Conservation (phyloP, 805 yeast species). For the Lachancea waltii region DNA sequence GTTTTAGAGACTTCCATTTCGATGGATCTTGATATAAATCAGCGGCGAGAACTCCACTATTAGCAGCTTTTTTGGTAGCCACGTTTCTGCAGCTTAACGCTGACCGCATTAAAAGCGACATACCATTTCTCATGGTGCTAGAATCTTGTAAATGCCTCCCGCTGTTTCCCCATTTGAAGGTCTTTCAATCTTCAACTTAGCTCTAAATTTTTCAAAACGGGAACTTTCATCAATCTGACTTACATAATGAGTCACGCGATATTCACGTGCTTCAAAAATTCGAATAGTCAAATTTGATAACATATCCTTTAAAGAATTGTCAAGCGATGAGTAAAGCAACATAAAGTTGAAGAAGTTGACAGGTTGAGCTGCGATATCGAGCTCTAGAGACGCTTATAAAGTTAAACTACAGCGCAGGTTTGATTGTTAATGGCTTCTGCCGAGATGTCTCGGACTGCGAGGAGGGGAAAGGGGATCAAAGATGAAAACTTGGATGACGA, state of each 20-base stretch:
- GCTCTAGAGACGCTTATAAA: neutral
- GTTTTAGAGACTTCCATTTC: constrained; percentile 63
- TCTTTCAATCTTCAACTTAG: too few relatives aligned
- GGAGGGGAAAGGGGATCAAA: constrained; percentile 27
- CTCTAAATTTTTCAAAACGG: too few relatives aligned
- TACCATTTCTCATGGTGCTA: neutral
- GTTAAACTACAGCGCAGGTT: neutral
- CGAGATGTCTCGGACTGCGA: constrained; percentile 21
- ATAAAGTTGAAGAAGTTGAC: too few relatives aligned
- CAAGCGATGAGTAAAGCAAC: too few relatives aligned
- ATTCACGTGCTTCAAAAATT: too few relatives aligned
- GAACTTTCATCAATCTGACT: too few relatives aligned
- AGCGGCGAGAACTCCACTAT: constrained; percentile 7
- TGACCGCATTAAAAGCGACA: constrained; percentile 5
- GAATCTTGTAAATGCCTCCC: neutral
- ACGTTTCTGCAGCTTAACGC: constrained; percentile 4
- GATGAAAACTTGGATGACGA: constrained; percentile 25
- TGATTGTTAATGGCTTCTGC: neutral
- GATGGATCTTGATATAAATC: constrained; percentile 53
- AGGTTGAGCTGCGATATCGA: too few relatives aligned
- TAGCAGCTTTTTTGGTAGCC: neutral
- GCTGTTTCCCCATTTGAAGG: too few relatives aligned
- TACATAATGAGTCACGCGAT: too few relatives aligned
- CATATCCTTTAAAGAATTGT: too few relatives aligned
- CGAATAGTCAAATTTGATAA: too few relatives aligned